Conservation (phyloP, 345 rosid genomes). For the Trapa bicornis region DNA sequence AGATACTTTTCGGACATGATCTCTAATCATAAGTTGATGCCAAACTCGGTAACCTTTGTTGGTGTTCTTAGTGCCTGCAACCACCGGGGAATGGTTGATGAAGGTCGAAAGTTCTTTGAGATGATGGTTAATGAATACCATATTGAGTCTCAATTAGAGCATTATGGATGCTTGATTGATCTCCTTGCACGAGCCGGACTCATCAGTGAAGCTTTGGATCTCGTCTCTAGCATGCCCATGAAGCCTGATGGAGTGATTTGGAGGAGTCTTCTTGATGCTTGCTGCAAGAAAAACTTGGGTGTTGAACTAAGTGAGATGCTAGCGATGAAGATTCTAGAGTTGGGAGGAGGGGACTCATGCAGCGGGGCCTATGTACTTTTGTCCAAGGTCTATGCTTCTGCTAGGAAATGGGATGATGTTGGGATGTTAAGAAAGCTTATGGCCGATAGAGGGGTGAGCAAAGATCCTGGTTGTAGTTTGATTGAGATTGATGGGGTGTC, state of each 20-base stretch:
- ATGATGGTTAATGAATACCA: constrained; percentile 44
- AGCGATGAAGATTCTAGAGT: constrained; percentile 38
- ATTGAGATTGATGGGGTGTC: constrained; percentile 53
- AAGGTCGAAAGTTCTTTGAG: constrained; percentile 46
- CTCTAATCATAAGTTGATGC: constrained; percentile 18
- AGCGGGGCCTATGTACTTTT: constrained; percentile 65
- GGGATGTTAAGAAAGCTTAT: constrained; percentile 56
- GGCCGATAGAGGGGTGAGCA: constrained; percentile 47
- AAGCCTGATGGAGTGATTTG: constrained; percentile 71
- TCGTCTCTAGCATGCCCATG: constrained; percentile 50
- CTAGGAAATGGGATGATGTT: constrained; percentile 67
- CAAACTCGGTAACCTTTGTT: constrained; percentile 53
- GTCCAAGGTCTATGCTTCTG: constrained; percentile 64
- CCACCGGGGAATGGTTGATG: constrained; percentile 48
- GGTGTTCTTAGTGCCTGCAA: constrained; percentile 65
- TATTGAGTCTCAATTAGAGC: constrained; percentile 61
- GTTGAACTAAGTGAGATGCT: constrained; percentile 55
- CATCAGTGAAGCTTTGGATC: constrained; percentile 47
- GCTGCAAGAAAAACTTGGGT: constrained; percentile 47
- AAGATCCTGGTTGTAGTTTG: constrained; percentile 82
- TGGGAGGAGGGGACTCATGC: constrained; percentile 18
- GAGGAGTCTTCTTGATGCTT: constrained; percentile 85
- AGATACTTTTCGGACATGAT: constrained; percentile 39
- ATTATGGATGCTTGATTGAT: constrained; percentile 70
- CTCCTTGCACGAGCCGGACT: constrained; percentile 67